Base-by-base conservation (phyloP, 2,329 filamentous ascomycete genomes). In the Pestalotiopsis sp. region DNA sequence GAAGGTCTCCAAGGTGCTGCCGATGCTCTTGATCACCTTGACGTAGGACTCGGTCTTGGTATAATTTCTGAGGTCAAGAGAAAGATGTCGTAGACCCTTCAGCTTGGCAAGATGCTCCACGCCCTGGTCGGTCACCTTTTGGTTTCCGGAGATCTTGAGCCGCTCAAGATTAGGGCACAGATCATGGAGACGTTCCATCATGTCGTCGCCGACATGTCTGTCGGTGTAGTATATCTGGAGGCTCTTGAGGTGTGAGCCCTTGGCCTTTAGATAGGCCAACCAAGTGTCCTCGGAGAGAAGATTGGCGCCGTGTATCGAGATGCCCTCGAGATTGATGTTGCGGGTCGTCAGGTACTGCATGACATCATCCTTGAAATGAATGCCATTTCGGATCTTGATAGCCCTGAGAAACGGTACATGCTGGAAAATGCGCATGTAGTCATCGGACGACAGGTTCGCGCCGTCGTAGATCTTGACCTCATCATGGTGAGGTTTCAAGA, bases 281-380 rank as follows among this genome's bases (percentile, higher is more conserved):
- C 95, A 98, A 76, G 89, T 90, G 3, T 86, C 83, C 69, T 96
- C 90, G 11, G 91, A 90, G 17, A 98, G 83, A 0, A 98, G 88
- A 72, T 97, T 98, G 11, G 93, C 90, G 12, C 94, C 93, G 71
- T 96, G 91, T 0, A 98, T 85, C 71, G 94, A 92, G 58, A 98
- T 84, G 67, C 89, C 86, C 69, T 90, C 87, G n/a, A 98, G 83
- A 9, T 87, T 80, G 64, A 89, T 87, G 64, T 92, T 87, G 62
- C 93, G 92, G 67, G 90, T 90, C 23, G 93, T 84, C 75, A 98
- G 87, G 78, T 95, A 97, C 65, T 93, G 88, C 79, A 98, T 87
- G 57, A 94, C 92, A 52, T 86, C 85, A 75, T 98, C 92, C 79
- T 97, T 97, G 84, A 98, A 92, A 76, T 97, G 95, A 64, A 96